Percentiles rank a stretch among this genome's conserved stretches.
These are phyloP conservation scores for Lablab purpureus DNA, from an alignment of 306 rosid species.

Conservation along the genomic window DNA sequence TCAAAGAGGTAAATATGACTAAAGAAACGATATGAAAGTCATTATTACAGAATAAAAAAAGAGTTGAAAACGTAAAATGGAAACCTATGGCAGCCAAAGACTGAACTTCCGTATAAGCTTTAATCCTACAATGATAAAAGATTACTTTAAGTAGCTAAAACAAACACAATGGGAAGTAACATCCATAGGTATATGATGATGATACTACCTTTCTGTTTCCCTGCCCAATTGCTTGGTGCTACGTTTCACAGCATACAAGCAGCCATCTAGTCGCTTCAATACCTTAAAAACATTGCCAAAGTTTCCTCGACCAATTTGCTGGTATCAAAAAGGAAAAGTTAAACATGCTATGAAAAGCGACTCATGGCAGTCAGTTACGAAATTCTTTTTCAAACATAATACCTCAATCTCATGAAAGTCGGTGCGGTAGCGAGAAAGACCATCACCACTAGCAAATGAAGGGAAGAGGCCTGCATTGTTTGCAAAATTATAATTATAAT, in stretches of 20 bases:
- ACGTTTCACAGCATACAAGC: slow-evolving; percentile 82
- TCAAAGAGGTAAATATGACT: background rate
- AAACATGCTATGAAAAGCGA: background rate
- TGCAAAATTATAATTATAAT: background rate
- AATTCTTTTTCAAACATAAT: background rate
- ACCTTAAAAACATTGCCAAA: slow-evolving; percentile 75
- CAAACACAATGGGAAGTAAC: background rate
- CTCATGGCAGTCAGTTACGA: background rate
- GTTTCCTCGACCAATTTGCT: slow-evolving; percentile 75
- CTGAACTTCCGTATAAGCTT: slow-evolving; percentile 69
- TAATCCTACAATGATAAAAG: background rate
- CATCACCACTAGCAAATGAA: background rate
- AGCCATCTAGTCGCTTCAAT: slow-evolving; percentile 73
- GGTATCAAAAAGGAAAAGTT: slow-evolving; percentile 27
- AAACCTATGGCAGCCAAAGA: slow-evolving; percentile 77
- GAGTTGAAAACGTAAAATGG: slow-evolving; percentile 39
- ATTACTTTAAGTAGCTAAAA: background rate
- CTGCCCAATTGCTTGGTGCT: slow-evolving; percentile 60
- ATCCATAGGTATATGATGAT: slow-evolving; percentile 30
- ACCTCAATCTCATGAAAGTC: slow-evolving; percentile 79
- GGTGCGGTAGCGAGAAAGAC: background rate
- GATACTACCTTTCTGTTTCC: slow-evolving; percentile 72
- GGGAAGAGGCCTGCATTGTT: background rate
- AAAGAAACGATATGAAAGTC: background rate
- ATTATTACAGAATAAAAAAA: slow-evolving; percentile 4